Conservation (phyloP, 2,329 filamentous ascomycete species). For the Xylaria sp. region DNA sequence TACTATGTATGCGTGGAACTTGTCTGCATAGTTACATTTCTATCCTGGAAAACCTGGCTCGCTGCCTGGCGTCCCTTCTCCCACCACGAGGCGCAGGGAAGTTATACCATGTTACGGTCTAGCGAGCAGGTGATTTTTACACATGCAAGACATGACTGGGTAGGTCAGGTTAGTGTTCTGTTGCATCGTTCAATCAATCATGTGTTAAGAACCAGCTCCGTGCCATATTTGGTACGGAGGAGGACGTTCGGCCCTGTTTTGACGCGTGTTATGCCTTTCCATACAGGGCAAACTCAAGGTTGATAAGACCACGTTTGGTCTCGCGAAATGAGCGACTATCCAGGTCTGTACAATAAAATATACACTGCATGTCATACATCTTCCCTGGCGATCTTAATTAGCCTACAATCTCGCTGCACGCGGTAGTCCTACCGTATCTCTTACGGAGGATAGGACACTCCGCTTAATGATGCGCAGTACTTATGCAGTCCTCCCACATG, state of each 20-base stretch:
- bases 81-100: neutral
- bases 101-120: neutral
- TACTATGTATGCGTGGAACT: conserved; percentile 16
- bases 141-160: conserved; percentile 13
- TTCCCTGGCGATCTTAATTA: too few species aligned
- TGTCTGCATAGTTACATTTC: neutral
- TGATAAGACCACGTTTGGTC: neutral
- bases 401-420: neutral
- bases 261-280: conserved; percentile 12
- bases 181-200: conserved; percentile 1
- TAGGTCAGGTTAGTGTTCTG: neutral
- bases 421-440: neutral
- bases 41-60: neutral
- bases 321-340: neutral
- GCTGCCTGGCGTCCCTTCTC: neutral
- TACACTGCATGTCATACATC: neutral
- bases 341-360: neutral
- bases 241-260: neutral
- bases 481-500: neutral
- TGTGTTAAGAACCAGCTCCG: neutral
- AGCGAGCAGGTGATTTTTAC: conserved; percentile 7
- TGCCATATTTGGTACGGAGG: neutral
- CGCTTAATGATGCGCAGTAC: neutral
- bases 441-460: neutral
- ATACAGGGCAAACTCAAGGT: neutral